Conservation (phyloP, 208 protist genomes). For the Blechomonas ayalai region DNA sequence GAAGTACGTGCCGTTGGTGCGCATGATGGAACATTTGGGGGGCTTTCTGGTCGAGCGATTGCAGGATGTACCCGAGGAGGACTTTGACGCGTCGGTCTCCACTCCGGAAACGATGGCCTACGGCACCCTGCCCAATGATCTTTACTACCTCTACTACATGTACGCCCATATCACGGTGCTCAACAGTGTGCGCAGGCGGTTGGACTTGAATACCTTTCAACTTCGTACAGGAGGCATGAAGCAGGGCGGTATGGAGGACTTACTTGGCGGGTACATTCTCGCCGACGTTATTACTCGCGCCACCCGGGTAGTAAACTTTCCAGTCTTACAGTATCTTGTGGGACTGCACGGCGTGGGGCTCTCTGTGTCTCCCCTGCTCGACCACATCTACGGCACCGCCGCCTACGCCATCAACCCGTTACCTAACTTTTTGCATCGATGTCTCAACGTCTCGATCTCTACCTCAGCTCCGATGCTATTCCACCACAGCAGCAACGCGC, state of each 20-base stretch:
- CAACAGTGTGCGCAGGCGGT: conserved; percentile 88
- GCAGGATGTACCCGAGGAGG: conserved; percentile 24
- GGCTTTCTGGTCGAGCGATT: conserved; percentile 83
- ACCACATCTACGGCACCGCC: conserved; percentile 94
- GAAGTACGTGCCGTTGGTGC: conserved; percentile 75
- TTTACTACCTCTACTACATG: conserved; percentile 97
- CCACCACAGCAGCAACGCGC: conserved; percentile 74
- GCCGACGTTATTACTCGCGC: conserved; percentile 94
- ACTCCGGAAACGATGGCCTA: conserved; percentile 56
- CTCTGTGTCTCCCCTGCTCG: conserved; percentile 94
- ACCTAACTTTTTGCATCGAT: conserved; percentile 90
- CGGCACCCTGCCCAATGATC: conserved; percentile 89
- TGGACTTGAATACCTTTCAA: conserved; percentile 71
- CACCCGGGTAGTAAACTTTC: conserved; percentile 89
- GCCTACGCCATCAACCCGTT: conserved; percentile 93
- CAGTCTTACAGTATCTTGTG: conserved; percentile 97
- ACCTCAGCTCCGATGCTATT: conserved; percentile 95
- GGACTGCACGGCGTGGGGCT: conserved; percentile 96
- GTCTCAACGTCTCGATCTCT: conserved; percentile 94
- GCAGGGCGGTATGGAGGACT: conserved; percentile 74
- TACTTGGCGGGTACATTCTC: conserved; percentile 93
- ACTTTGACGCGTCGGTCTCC: conserved; percentile 49
- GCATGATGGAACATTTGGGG: conserved; percentile 88
- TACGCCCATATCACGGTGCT: conserved; percentile 96
- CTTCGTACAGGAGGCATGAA: conserved; percentile 93